These are phyloP conservation scores for Dioscorea dumetorum DNA, from an alignment of 106 monocot genomes.

Conservation along the genomic window DNA sequence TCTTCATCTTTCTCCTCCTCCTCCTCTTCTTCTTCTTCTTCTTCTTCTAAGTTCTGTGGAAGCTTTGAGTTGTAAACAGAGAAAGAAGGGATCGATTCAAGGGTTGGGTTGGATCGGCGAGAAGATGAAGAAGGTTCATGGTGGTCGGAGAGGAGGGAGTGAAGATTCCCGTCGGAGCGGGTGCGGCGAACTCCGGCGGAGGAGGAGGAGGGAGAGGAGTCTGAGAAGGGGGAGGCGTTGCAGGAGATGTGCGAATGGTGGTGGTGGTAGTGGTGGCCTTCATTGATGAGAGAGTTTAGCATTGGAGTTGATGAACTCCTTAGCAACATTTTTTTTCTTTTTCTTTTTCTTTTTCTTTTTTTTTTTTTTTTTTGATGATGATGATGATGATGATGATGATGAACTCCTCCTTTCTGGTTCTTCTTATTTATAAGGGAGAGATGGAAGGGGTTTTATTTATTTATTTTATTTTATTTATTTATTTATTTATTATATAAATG, in stretches of 20 bases:
- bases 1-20: slow-evolving; percentile 1
- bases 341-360: not conserved
- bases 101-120: not conserved
- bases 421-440: too few species aligned
- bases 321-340: not conserved
- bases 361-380: too few species aligned
- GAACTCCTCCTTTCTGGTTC: too few species aligned
- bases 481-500: too few species aligned
- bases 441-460: too few species aligned
- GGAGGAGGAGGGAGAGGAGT: slow-evolving; percentile 8
- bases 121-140: not conserved
- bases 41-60: not conserved
- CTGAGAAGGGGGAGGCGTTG: slow-evolving; percentile 5
- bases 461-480: too few species aligned
- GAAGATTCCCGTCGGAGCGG: slow-evolving; percentile 42
- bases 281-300: slow-evolving; percentile 17
- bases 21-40: slow-evolving; percentile 11
- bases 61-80: slow-evolving; percentile 7
- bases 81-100: slow-evolving; percentile 45
- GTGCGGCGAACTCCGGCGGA: slow-evolving; percentile 21
- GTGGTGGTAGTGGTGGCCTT: slow-evolving; percentile 18
- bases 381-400: too few species aligned
- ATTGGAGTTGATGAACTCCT: slow-evolving; percentile 9
- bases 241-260: slow-evolving; percentile 14
- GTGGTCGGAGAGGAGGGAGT: slow-evolving; percentile 14